phyloP scores from a whole-genome alignment of 129 eudicot species.

The Daucus carota region DH1_v3.0 NC_030382.2:52145501-52146000 shows the following conservation, averaged over 20 bases:
- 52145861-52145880: not conserved
- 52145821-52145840: not conserved
- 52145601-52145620: not conserved
- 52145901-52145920: not conserved
- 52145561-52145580: slow-evolving; percentile 39
- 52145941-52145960: too few species aligned
- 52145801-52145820: too few species aligned
- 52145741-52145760: not conserved
- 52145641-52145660: not conserved
- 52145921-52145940: too few species aligned
- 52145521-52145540: slow-evolving; percentile 48
- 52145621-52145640: not conserved
- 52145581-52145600: slow-evolving; percentile 8
- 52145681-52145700: not conserved
- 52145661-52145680: slow-evolving; percentile 4
- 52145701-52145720: not conserved
- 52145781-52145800: not conserved
- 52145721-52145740: not conserved
- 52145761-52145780: slow-evolving; percentile 4
- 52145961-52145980: too few species aligned
- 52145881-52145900: not conserved
- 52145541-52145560: slow-evolving; percentile 33
- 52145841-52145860: not conserved
- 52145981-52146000: too few species aligned
- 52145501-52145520: slow-evolving; percentile 17